Base-by-base conservation (phyloP, 2,329 filamentous ascomycete species). In the Cercospora nicotianae region DNA sequence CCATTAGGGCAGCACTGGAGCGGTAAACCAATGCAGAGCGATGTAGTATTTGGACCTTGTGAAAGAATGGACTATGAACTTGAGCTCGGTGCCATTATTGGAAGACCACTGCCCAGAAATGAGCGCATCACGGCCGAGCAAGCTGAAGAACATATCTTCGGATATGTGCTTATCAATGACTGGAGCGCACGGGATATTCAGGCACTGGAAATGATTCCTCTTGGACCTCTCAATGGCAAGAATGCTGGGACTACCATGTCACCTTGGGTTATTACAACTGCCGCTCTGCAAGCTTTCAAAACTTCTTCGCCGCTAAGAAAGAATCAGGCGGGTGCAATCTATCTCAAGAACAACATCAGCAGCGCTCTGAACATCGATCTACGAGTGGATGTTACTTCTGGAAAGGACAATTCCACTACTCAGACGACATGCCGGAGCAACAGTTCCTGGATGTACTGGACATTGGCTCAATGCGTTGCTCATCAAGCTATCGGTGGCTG, bases 141-240 rank as follows among this genome's bases (percentile, higher is more conserved):
- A 13, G 81, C 81, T 0, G 77, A 78, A n/a, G 80, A 85, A 1
- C 85, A 89, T 69, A 85, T 89, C 10, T 89, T 89, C 74, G 87
- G 87, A 0, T 79, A 87, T 20, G 84, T 87, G 0, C 76, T 90
- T 12, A 72, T 89, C 10, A 89, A 89, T 70, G 87, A 89, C 69
- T 90, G 87, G 87, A 85, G 82, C 67, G 78, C 87, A 20, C 80
- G 87, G n/a, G 87, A 90, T 73, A 86, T 90, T 20, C 87, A 90
- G 75, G 82, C 78, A 0, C 79, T 86, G 23, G 88, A 90, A 71
- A 89, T 89, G 87, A 80, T 79, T 3, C 87, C 87, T 0, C 78
- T 89, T 0, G 87, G 87, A 0, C 87, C 87, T 0, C 80, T 89
- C 59, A 88, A 88, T 62, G 83, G 85, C 3, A 90, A 90, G 75